phyloP scores from a whole-genome alignment of 192 early-diverging fungal genomes.

The Helicostylum pulchrum region DNA sequence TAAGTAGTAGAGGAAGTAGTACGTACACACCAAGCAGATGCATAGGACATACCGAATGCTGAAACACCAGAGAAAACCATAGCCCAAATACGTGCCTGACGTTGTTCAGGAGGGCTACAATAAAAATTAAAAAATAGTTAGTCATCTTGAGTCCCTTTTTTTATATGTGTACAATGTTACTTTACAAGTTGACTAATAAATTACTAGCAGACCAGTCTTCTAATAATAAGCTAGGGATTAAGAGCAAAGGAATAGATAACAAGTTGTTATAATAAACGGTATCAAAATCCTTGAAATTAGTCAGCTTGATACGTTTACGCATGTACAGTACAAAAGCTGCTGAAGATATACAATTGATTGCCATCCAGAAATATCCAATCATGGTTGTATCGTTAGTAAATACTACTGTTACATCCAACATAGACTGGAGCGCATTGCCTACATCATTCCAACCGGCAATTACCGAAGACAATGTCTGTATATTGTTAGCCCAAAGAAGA shows the following conservation, averaged over 20 bases:
- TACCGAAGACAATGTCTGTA: constrained; percentile 66
- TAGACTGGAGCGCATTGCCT: constrained; percentile 19
- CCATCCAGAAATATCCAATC: constrained; percentile 82
- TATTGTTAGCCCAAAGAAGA: neutral
- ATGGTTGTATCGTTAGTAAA: constrained; percentile 29
- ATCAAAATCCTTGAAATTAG: constrained; percentile 94
- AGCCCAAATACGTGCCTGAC: constrained; percentile 50
- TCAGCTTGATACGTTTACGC: constrained; percentile 80
- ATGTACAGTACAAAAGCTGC: constrained; percentile 86
- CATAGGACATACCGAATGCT: constrained; percentile 86
- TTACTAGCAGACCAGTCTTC: constrained; percentile 66
- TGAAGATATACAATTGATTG: constrained; percentile 81
- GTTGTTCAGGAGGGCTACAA: constrained; percentile 37
- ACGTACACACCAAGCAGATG: constrained; percentile 79
- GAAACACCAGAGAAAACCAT: constrained; percentile 75
- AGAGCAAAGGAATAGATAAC: constrained; percentile 74
- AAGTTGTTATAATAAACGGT: constrained; percentile 96
- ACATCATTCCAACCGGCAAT: constrained; percentile 82
- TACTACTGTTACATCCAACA: neutral
- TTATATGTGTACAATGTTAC: neutral
- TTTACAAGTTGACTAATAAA: constrained; percentile 55
- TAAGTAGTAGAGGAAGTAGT: constrained; percentile 77
- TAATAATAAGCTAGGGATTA: constrained; percentile 59
- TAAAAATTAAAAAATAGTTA: constrained; percentile 13
- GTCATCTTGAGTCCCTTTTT: neutral